Conservation (phyloP, 495 filamentous ascomycete species). For the Podospora pseudopauciseta region DNA sequence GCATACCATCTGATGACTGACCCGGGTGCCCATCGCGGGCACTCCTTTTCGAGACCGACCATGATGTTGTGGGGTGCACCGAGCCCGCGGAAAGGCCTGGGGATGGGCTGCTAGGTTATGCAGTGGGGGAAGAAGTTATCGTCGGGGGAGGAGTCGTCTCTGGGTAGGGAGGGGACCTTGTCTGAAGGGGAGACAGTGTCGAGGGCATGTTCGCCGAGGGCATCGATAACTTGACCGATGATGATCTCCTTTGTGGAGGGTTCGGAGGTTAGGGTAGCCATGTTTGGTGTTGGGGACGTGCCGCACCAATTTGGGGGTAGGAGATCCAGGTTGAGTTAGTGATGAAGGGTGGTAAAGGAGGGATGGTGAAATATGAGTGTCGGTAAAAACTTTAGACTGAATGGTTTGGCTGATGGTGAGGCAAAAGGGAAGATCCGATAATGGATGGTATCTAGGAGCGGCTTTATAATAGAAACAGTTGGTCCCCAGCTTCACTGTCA, state of each 20-base stretch:
- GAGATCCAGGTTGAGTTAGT: neutral
- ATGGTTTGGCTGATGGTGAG: neutral
- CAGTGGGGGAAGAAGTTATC: neutral
- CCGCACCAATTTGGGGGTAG: neutral
- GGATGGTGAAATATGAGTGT: neutral
- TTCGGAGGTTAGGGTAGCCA: neutral
- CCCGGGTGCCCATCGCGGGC: neutral
- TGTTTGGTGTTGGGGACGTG: neutral
- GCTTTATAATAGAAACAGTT: no score
- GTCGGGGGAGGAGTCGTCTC: neutral
- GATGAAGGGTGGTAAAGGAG: no score
- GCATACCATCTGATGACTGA: neutral
- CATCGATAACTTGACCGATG: neutral
- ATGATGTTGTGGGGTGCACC: neutral
- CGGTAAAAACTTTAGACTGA: neutral
- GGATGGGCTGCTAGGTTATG: neutral
- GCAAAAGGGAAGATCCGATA: no score
- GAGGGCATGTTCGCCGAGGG: neutral
- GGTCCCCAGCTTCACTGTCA: no score
- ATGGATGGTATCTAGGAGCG: no score
- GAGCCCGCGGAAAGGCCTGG: neutral
- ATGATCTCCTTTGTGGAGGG: neutral
- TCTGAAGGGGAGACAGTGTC: neutral
- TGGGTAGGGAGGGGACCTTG: neutral
- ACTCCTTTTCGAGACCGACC: neutral